A percentile compares a stretch with the other conserved stretches of the same genome.
Conservation (phyloP, 78 protist genomes). For the Parvularia atlantis region DNA sequence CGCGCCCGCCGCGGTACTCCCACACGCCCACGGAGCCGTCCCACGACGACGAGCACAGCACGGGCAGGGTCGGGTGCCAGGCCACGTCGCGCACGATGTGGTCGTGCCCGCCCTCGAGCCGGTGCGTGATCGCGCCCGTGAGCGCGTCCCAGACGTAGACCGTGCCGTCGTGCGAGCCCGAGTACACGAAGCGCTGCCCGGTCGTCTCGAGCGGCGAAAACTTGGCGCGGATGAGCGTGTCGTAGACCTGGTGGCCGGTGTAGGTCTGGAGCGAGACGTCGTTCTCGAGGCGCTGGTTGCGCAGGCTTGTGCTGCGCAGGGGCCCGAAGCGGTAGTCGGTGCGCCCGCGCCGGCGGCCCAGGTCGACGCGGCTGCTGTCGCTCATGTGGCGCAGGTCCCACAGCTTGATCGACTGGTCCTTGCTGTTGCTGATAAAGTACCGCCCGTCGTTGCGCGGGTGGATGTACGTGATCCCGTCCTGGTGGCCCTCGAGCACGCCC, state of each 20-base stretch:
- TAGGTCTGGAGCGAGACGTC: slow-evolving; percentile 47
- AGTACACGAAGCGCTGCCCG: slow-evolving; percentile 59
- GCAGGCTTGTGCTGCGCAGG: neutral
- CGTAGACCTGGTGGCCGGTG: slow-evolving; percentile 32
- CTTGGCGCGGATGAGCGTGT: slow-evolving; percentile 55
- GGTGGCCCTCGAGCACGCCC: slow-evolving; percentile 56
- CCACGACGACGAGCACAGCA: neutral
- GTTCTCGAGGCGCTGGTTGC: neutral
- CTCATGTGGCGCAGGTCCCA: slow-evolving; percentile 69
- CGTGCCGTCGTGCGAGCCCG: slow-evolving; percentile 50
- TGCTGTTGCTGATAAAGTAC: slow-evolving; percentile 45
- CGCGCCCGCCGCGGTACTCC: no score
- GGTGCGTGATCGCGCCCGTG: neutral
- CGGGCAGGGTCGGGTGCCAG: slow-evolving; percentile 20
- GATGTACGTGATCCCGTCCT: slow-evolving; percentile 49
- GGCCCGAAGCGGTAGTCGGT: slow-evolving; percentile 29
- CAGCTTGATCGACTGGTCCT: slow-evolving; percentile 60
- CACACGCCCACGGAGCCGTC: no score
- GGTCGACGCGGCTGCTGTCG: neutral
- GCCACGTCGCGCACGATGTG: slow-evolving; percentile 31
- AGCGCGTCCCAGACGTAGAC: slow-evolving; percentile 9
- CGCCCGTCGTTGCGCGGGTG: slow-evolving; percentile 44
- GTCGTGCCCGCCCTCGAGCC: no score
- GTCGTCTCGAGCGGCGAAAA: slow-evolving; percentile 63
- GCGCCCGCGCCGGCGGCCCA: neutral